A percentile compares a stretch with the other conserved stretches of the same genome.
Conservation (phyloP, 768 basidiomycete species). For the Rhodotorula graminis region DNA sequence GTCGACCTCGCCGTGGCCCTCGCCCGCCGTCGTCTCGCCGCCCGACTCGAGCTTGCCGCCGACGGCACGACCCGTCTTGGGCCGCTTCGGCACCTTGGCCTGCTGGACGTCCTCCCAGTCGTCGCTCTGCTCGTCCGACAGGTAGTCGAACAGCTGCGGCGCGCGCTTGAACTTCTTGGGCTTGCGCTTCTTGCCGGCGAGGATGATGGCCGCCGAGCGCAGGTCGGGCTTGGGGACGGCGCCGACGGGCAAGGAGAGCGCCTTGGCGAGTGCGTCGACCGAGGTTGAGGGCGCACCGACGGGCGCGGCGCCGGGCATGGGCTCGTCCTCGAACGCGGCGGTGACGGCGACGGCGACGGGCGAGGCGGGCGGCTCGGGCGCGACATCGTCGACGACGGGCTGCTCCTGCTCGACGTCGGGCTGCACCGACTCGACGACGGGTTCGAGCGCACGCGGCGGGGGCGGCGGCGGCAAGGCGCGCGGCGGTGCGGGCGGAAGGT, state of each 20-base stretch:
- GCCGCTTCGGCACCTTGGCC: neutral
- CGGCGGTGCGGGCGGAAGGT: no score
- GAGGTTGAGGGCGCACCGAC: neutral
- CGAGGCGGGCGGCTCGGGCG: no score
- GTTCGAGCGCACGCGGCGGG: no score
- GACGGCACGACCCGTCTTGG: conserved; percentile 1
- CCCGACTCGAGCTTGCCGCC: conserved; percentile 1
- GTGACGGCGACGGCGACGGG: no score
- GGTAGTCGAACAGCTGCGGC: conserved; percentile 20
- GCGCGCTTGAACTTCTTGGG: neutral
- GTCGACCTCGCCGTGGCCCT: neutral
- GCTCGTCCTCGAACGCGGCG: no score
- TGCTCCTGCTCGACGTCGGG: no score
- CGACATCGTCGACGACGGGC: fast-evolving
- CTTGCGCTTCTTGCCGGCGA: conserved; percentile 19
- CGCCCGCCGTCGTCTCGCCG: neutral
- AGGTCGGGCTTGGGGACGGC: neutral
- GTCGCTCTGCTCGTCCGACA: conserved; percentile 8
- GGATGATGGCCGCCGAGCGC: neutral
- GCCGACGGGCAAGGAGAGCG: neutral
- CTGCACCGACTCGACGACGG: no score
- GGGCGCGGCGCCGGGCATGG: no score
- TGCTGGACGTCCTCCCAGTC: conserved; percentile 2
- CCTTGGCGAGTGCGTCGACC: neutral
- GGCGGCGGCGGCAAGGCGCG: no score